These are phyloP conservation scores for Aphanomyces stellatus DNA, from an alignment of 352 stramenopile genomes.

Conservation along the genomic window DNA sequence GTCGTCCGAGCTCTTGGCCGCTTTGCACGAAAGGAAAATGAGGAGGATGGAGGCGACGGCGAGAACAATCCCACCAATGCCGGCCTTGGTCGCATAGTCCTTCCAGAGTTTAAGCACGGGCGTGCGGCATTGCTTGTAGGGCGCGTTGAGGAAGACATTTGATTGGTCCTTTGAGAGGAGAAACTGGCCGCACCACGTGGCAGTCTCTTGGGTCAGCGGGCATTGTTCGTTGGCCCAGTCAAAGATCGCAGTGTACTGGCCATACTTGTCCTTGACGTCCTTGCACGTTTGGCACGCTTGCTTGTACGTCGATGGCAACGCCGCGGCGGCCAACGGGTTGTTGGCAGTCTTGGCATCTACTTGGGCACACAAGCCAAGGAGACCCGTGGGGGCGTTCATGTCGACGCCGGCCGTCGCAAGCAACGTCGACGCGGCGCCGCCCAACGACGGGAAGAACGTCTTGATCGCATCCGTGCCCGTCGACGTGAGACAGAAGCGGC, in stretches of 20 bases:
- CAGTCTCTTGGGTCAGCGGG: conserved; percentile 37
- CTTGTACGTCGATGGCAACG: background rate
- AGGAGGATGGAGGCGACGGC: conserved; percentile 38
- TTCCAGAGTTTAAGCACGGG: conserved; percentile 52
- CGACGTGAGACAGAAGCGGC: conserved; percentile 56
- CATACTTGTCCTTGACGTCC: conserved; percentile 48
- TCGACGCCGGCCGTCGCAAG: conserved; percentile 28
- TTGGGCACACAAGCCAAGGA: conserved; percentile 50
- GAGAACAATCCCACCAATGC: conserved; percentile 46
- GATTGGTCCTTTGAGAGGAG: conserved; percentile 23
- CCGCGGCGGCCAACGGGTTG: background rate
- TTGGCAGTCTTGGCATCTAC: conserved; percentile 29
- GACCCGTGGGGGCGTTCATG: conserved; percentile 43
- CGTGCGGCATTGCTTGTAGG: conserved; percentile 57
- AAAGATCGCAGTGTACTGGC: conserved; percentile 48
- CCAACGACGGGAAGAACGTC: conserved; percentile 41
- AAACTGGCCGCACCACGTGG: conserved; percentile 64
- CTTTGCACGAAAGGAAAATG: conserved; percentile 44
- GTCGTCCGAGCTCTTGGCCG: conserved; percentile 31
- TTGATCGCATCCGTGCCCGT: conserved; percentile 36
- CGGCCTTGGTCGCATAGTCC: conserved; percentile 59
- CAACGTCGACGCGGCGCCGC: conserved; percentile 22
- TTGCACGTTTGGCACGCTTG: conserved; percentile 40
- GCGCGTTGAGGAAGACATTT: conserved; percentile 22
- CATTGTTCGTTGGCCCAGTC: conserved; percentile 59